Base-by-base conservation (phyloP, 768 basidiomycete species). In the Galerina sulciceps region DNA sequence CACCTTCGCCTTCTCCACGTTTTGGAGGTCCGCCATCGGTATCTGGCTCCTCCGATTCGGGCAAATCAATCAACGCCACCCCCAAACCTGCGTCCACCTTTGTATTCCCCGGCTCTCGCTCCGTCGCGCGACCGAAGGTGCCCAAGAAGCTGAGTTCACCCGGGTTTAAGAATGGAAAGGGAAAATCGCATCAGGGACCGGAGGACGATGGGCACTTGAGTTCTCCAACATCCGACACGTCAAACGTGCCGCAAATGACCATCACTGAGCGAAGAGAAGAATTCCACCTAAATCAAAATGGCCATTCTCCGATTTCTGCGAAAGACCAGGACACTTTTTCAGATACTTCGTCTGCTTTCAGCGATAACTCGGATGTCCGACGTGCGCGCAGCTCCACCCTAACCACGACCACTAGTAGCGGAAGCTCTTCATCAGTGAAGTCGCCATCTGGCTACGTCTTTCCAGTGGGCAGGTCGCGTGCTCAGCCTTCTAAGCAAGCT, bases 21-120 rank as follows among this genome's bases (percentile, higher is more conserved):
- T 35, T 50, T 45, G 31, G 53, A 23, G 23, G 46, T 47, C 41
- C 60, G 15, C 55, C 45, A 37, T 59, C 57, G 1, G 26, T 60
- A 4, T 64, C 63, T 18, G 65, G 63, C 6, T 61, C 64, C n/a
- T 65, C 65, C 20, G 51, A 60, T 45, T 62, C 59, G 6, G 59
- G 58, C 17, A 37, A 36, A 18, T 36, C 57, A 18, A 37, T 35
- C 4, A 11, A 43, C 5, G 53, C 11, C 17, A 10, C 59, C 8
- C 43, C 56, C 36, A n/a, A 45, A 31, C 43, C 61, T 34, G 14
- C 67, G 10, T 46, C 59, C 13, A 60, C 40, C 15, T 73, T 71
- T 47, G 55, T 73, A 15, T 70, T 67, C 44, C 72, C 72, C 11
- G 69, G 71, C 15, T 66, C 66, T 4, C 62, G 71, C 11, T 70